A percentile compares a stretch with the other conserved stretches of the same genome.
Evolutionary conservation across 768 basidiomycete species (phyloP).

Genomic region (Pleurotus giganteus): DNA sequence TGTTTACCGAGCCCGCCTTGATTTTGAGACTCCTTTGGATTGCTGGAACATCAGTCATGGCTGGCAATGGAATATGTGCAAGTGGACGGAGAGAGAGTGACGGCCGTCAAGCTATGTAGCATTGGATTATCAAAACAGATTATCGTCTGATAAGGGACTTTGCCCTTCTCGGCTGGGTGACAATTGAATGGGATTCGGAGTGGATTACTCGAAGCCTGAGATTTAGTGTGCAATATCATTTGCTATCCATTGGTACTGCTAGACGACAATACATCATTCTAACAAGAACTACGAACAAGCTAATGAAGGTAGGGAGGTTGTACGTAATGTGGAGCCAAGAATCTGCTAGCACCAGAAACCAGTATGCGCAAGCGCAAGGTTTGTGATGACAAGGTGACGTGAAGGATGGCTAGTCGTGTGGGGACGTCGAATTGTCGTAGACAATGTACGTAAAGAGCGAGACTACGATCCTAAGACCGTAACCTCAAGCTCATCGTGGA

Average conservation of each 20-base stretch:
- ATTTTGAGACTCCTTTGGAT: constrained; percentile 72
- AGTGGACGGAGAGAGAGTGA: not conserved
- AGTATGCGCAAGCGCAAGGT: constrained; percentile 5
- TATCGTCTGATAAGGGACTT: not conserved
- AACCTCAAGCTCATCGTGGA: constrained; percentile 6
- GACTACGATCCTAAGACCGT: not conserved
- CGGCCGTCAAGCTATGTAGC: no score
- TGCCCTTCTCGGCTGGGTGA: not conserved
- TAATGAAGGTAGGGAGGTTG: not conserved
- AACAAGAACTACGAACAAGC: constrained; percentile 5
- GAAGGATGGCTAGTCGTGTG: constrained; percentile 3
- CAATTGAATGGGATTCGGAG: not conserved
- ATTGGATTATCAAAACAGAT: no score
- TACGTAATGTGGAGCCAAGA: not conserved
- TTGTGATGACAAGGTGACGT: constrained; percentile 7
- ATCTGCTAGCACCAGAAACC: constrained; percentile 4
- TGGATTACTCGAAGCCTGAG: not conserved
- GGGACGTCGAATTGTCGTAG: constrained; percentile 7
- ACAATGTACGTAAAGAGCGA: constrained; percentile 8
- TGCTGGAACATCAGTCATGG: constrained; percentile 49
- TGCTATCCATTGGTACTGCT: not conserved
- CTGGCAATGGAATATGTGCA: constrained; percentile 1
- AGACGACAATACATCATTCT: constrained; percentile 8
- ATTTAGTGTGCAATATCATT: no score
- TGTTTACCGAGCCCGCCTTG: constrained; percentile 62